phyloP scores from a whole-genome alignment of 2,329 filamentous ascomycete genomes.

The Bipolaris gigantea region DNA sequence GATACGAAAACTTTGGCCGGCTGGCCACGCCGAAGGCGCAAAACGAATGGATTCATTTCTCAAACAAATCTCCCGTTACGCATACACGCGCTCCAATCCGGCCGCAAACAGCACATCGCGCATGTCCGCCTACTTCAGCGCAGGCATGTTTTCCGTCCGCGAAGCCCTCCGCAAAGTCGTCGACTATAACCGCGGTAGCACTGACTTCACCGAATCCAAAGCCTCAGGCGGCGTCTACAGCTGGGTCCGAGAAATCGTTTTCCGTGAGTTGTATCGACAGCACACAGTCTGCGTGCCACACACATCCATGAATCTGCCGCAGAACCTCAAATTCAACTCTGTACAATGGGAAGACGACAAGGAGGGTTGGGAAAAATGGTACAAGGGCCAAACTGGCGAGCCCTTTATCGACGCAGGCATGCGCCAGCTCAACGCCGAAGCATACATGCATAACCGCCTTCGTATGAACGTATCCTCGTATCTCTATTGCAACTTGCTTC shows the following conservation, averaged over 20 bases:
- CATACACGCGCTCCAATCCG: constrained; percentile 48
- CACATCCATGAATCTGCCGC: constrained; percentile 54
- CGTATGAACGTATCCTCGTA: constrained; percentile 56
- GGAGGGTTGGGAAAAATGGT: constrained; percentile 55
- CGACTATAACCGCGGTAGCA: constrained; percentile 47
- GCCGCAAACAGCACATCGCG: constrained; percentile 48
- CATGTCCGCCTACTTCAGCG: constrained; percentile 51
- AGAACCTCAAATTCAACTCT: constrained; percentile 56
- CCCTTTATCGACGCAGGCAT: constrained; percentile 57
- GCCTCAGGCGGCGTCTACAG: constrained; percentile 43
- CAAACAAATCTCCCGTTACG: constrained; percentile 47
- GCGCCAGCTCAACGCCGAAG: constrained; percentile 53
- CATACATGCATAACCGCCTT: constrained; percentile 57
- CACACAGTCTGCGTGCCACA: constrained; percentile 52
- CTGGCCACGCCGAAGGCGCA: constrained; percentile 49
- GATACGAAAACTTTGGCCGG: constrained; percentile 51
- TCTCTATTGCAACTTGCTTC: constrained; percentile 52
- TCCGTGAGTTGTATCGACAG: constrained; percentile 56
- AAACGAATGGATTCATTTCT: constrained; percentile 49
- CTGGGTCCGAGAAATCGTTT: constrained; percentile 57
- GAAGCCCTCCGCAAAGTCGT: constrained; percentile 49
- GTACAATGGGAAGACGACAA: constrained; percentile 56
- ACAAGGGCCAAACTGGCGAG: constrained; percentile 51
- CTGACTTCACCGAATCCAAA: constrained; percentile 49
- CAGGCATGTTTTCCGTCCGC: constrained; percentile 51